Base-by-base conservation (phyloP, 371 early-diverging fungal species). In the Mucor plumbeus region DNA sequence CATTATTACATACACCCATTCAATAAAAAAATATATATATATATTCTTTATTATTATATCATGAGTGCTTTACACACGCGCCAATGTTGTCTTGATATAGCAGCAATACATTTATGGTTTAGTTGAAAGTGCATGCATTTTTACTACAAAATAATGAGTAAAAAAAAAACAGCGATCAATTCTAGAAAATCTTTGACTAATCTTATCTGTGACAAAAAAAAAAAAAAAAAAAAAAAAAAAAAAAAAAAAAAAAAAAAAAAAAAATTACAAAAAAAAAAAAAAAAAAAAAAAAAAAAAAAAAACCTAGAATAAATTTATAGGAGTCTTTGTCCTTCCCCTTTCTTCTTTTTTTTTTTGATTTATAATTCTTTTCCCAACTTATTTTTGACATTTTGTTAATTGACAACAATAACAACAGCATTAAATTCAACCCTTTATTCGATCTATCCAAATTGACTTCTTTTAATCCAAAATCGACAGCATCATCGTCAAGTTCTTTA, bases 211-310 rank as follows among this genome's bases (percentile, higher is more conserved):
- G 26, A 26, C 26, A 26, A 26, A 26, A 26, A 26, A 1, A 26
- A 26, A 26, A 63, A 62, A 56, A 56, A 36, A 56, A 56, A 56
- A 56, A 56, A 56, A 36, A 56, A 56, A 56, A 56, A 56, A 56
- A 36, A 56, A 56, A 56, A 56, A 56, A 56, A 36, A 56, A 56
- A 56, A 56, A 56, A 56, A 36, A 56, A 56, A 56, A 56, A 56
- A 56, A 36, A 56, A 56, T n/a, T n/a, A n/a, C n/a, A 26, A 26
- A 26, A 63, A 62, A 26, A 26, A 26, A 26, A 26, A 1, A 26
- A 26, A 26, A 63, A 62, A n/a, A n/a, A n/a, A n/a, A n/a, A n/a
- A n/a, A n/a, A 62, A 69, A 66, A 56, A 56, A 36, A 56, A 56
- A 56, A 56, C 31, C 4, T 53, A 17, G 36, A 56, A 62, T 48